Percentiles rank a stretch among this genome's conserved stretches.
Evolutionary conservation across 192 early-diverging fungal genomes (phyloP).

Genomic region (Radiomyces spectabilis): DNA sequence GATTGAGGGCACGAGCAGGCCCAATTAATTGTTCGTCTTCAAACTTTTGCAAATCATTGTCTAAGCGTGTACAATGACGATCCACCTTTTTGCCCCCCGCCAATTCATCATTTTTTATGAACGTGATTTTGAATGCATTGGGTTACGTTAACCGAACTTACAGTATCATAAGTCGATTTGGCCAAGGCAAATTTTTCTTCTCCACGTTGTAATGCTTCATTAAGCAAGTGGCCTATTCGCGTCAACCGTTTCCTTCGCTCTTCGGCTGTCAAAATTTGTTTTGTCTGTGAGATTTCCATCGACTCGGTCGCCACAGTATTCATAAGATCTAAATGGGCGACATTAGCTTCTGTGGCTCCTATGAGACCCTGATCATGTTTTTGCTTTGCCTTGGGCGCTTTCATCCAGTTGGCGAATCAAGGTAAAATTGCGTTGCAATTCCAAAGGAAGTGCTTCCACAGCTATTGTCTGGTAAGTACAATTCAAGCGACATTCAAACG

Average conservation of each 20-base stretch:
- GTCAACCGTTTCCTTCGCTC: conserved; percentile 43
- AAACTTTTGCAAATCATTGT: conserved; percentile 85
- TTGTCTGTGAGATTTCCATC: conserved; percentile 45
- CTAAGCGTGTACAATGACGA: conserved; percentile 81
- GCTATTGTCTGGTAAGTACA: conserved; percentile 42
- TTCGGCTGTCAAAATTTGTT: conserved; percentile 35
- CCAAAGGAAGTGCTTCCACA: conserved; percentile 61
- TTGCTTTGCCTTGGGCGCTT: conserved; percentile 51
- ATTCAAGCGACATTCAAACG: too few relatives aligned
- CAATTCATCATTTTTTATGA: background rate
- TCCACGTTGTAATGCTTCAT: conserved; percentile 73
- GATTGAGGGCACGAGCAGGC: conserved; percentile 25
- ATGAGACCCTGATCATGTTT: background rate
- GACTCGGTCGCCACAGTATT: conserved; percentile 55
- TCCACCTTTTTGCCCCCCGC: conserved; percentile 51
- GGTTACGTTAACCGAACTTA: too few relatives aligned
- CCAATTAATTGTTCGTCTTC: conserved; percentile 85
- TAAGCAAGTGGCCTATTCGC: conserved; percentile 49
- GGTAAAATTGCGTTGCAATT: conserved; percentile 78
- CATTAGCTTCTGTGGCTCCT: too few relatives aligned
- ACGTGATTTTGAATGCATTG: too few relatives aligned
- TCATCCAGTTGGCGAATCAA: conserved; percentile 87
- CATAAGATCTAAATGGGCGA: conserved; percentile 69
- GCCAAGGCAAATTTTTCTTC: conserved; percentile 95
- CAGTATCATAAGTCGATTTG: conserved; percentile 87